These are phyloP conservation scores for Periconia sp. DNA, from an alignment of 2,329 filamentous ascomycete species.

Conservation along the genomic window DNA sequence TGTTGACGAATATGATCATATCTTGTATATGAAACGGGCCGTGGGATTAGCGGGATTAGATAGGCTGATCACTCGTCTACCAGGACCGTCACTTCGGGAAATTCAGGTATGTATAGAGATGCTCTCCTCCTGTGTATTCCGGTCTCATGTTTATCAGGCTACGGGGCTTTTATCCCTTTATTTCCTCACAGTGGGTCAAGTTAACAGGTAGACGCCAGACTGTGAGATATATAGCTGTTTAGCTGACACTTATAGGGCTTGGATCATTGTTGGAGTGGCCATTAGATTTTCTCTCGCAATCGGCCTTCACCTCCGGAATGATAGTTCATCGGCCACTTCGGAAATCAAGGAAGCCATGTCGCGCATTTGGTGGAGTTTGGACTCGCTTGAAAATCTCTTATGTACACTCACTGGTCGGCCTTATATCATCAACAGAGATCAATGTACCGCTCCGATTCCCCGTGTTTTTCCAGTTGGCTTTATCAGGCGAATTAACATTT, in stretches of 20 bases:
- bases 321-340: slow-evolving; percentile 22
- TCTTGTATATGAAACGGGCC: slow-evolving; percentile 32
- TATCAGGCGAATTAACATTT: background rate
- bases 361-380: slow-evolving; percentile 44
- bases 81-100: background rate
- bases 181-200: slow-evolving; percentile 28
- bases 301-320: slow-evolving; percentile 44
- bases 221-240: background rate
- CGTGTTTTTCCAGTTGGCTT: background rate
- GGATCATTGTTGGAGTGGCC: slow-evolving; percentile 41
- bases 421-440: slow-evolving; percentile 27
- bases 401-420: slow-evolving; percentile 40
- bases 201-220: slow-evolving; percentile 7
- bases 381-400: slow-evolving; percentile 35
- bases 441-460: slow-evolving; percentile 21
- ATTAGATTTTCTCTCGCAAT: slow-evolving; percentile 40
- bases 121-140: background rate
- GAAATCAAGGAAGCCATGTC: slow-evolving; percentile 35
- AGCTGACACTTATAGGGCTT: slow-evolving; percentile 20
- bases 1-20: slow-evolving; percentile 21
- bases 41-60: background rate
- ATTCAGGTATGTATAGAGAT: background rate
- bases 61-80: background rate
- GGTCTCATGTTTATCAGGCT: slow-evolving; percentile 19
- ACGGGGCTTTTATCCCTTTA: slow-evolving; percentile 28